These are phyloP conservation scores for Dictyostelium citrinum DNA, from an alignment of 78 protist species.

Conservation along the genomic window DNA sequence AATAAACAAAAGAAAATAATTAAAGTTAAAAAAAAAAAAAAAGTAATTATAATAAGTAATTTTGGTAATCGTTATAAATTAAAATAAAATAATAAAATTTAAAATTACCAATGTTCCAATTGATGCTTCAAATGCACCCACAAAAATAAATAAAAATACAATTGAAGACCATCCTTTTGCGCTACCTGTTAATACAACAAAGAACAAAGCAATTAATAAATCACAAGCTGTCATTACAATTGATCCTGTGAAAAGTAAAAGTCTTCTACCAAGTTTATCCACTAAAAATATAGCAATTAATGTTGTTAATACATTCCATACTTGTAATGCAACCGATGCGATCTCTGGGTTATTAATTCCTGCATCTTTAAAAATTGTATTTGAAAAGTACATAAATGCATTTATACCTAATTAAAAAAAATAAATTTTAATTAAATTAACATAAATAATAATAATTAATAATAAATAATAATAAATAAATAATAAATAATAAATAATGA, in stretches of 20 bases:
- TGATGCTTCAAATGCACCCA: slow-evolving; percentile 47
- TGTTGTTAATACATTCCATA: slow-evolving; percentile 68
- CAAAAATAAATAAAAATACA: slow-evolving; percentile 28
- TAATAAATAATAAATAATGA: too few species aligned
- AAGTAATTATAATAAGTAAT: too few species aligned
- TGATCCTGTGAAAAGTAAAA: slow-evolving; percentile 24
- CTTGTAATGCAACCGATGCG: slow-evolving; percentile 25
- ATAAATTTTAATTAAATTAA: too few species aligned
- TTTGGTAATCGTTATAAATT: too few species aligned
- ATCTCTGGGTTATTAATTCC: slow-evolving; percentile 22
- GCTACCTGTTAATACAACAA: neutral
- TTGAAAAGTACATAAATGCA: slow-evolving; percentile 73
- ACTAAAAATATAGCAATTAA: slow-evolving; percentile 32
- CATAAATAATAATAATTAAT: too few species aligned
- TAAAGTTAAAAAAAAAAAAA: neutral
- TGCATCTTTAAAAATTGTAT: slow-evolving; percentile 46
- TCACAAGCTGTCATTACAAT: slow-evolving; percentile 45
- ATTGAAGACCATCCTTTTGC: slow-evolving; percentile 51
- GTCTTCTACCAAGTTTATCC: slow-evolving; percentile 50
- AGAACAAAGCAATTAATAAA: slow-evolving; percentile 20
- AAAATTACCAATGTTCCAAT: slow-evolving; percentile 43
- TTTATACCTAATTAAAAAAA: slow-evolving; percentile 10
- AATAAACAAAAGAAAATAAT: neutral
- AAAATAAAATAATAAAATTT: neutral
- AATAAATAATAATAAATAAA: too few species aligned